phyloP scores from a whole-genome alignment of 768 basidiomycete genomes.

The Neoboletus brunneissimus region DNA sequence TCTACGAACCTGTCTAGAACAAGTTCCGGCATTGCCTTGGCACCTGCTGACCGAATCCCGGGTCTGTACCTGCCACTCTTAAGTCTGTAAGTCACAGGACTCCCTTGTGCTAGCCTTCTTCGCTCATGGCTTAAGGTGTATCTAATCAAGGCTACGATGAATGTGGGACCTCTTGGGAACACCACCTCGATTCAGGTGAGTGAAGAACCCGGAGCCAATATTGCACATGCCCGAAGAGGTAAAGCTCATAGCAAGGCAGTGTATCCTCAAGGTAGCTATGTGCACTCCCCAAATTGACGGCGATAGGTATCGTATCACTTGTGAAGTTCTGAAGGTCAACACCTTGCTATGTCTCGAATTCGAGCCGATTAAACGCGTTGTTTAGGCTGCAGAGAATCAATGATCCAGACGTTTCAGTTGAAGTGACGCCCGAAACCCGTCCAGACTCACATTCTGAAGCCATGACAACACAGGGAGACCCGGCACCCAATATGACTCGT shows the following conservation, averaged over 20 bases:
- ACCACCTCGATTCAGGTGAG: background rate
- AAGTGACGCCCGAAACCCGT: background rate
- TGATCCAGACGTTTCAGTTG: background rate
- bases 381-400: background rate
- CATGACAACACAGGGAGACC: background rate
- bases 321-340: background rate
- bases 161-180: background rate
- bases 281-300: background rate
- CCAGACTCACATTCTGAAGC: background rate
- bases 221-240: conserved; percentile 1
- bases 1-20: background rate
- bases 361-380: background rate
- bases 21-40: background rate
- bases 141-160: background rate
- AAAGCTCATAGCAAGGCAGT: conserved; percentile 9
- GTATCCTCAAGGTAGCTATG: background rate
- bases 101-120: background rate
- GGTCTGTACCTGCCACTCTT: background rate
- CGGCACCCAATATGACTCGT: background rate
- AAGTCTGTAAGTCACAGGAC: background rate
- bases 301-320: background rate
- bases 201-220: background rate
- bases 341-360: background rate
- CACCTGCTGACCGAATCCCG: background rate
- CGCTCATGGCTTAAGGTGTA: background rate